Percentiles rank a stretch among this genome's conserved stretches.
phyloP scores from a whole-genome alignment of 306 rosid species.

The Lathyrus oleraceus region DNA sequence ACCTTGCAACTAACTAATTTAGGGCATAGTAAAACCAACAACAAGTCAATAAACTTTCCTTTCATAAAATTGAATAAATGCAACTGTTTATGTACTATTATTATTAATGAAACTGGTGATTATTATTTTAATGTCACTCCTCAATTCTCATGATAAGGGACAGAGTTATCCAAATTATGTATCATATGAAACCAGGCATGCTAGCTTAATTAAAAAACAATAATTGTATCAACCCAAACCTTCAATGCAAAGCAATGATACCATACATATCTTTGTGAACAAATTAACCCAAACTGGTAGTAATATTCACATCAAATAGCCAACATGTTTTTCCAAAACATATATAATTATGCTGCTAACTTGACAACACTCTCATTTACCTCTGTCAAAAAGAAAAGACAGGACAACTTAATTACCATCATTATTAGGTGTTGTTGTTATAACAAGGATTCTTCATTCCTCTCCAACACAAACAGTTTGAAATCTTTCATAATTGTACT shows the following conservation, averaged over 20 bases:
- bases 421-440: background rate
- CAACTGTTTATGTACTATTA: background rate
- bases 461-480: background rate
- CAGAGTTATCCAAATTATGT: background rate
- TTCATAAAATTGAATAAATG: background rate
- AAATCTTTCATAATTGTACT: background rate
- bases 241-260: background rate
- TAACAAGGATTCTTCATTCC: background rate
- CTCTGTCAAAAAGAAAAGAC: background rate
- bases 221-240: background rate
- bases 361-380: background rate
- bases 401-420: background rate
- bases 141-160: background rate
- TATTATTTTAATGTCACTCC: background rate
- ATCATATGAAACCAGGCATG: background rate
- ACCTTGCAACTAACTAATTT: background rate
- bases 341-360: background rate
- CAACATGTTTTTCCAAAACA: background rate
- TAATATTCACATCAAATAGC: background rate
- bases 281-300: background rate
- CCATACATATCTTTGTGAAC: background rate
- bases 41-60: background rate
- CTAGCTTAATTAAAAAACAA: background rate
- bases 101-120: background rate
- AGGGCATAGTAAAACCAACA: background rate